phyloP scores from a whole-genome alignment of 2,329 filamentous ascomycete species.

The Coniosporium tulheliwenetii region DNA sequence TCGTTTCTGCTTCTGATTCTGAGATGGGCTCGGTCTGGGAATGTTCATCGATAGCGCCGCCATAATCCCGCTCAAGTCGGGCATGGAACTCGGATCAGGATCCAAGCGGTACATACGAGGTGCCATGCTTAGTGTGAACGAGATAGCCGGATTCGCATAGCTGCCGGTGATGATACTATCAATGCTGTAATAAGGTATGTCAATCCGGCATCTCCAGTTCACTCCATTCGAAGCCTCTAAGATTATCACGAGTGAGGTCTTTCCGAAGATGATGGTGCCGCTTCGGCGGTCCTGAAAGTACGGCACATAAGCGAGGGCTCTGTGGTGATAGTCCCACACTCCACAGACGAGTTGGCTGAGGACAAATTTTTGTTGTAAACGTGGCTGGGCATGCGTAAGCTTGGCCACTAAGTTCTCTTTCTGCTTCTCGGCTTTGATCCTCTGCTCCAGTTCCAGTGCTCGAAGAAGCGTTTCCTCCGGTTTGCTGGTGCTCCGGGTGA shows the following conservation, averaged over 20 bases:
- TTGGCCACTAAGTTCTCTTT: neutral
- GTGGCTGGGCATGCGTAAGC: conserved; percentile 3
- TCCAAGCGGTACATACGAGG: conserved; percentile 22
- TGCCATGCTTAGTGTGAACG: conserved; percentile 20
- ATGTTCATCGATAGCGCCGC: conserved; percentile 8
- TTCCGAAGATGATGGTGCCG: conserved; percentile 21
- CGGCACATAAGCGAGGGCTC: conserved; percentile 23
- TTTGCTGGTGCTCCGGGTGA: conserved; percentile 9
- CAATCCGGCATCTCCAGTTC: conserved; percentile 15
- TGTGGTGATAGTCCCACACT: conserved; percentile 23
- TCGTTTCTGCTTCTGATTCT: conserved; percentile 9
- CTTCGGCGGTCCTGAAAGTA: conserved; percentile 24
- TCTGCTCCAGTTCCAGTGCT: conserved; percentile 7
- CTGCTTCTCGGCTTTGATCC: conserved; percentile 1
- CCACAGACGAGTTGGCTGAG: conserved; percentile 23
- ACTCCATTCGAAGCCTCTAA: conserved; percentile 4
- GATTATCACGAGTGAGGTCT: conserved; percentile 14
- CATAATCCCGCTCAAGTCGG: conserved; percentile 5
- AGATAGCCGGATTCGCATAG: conserved; percentile 15
- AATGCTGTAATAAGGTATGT: conserved; percentile 26
- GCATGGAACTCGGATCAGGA: conserved; percentile 1
- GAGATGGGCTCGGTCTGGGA: neutral
- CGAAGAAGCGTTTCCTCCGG: conserved; percentile 10
- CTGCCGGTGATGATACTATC: conserved; percentile 19
- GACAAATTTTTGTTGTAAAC: conserved; percentile 15